phyloP scores from a whole-genome alignment of 768 basidiomycete genomes.

The Suillus variegatus region DNA sequence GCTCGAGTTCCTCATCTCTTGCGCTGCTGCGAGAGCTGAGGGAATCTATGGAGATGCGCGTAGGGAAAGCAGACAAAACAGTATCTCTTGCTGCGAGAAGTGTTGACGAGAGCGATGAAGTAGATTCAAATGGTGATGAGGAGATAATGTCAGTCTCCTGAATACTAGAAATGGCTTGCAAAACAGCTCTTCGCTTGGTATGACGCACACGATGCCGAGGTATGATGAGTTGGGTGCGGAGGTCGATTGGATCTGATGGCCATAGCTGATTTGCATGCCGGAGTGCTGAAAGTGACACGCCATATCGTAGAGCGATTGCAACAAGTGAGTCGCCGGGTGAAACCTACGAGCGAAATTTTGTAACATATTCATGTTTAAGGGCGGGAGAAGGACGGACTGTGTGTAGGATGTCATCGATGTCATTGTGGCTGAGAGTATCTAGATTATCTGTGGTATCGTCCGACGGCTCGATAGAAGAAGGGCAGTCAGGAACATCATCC shows the following conservation, averaged over 20 bases:
- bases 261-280: constrained; percentile 91
- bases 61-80: constrained; percentile 26
- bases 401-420: not conserved
- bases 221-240: constrained; percentile 80
- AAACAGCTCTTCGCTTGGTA: constrained; percentile 7
- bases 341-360: constrained; percentile 46
- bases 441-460: not conserved
- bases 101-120: constrained; percentile 17
- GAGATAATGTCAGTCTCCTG: not conserved
- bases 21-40: constrained; percentile 26
- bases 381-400: not conserved
- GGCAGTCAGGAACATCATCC: not conserved
- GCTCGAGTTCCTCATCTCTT: constrained; percentile 30
- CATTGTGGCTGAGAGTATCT: not conserved
- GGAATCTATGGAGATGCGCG: constrained; percentile 32
- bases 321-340: constrained; percentile 76
- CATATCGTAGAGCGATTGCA: constrained; percentile 88
- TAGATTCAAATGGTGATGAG: constrained; percentile 2
- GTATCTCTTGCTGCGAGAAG: constrained; percentile 22
- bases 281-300: constrained; percentile 79
- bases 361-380: not conserved
- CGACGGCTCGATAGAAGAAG: not conserved
- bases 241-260: constrained; percentile 90
- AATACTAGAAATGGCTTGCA: not conserved
- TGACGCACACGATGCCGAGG: constrained; percentile 39